These are phyloP conservation scores for Sporothrix schenckii DNA, from an alignment of 2,329 filamentous ascomycete genomes.

Conservation along the genomic window DNA sequence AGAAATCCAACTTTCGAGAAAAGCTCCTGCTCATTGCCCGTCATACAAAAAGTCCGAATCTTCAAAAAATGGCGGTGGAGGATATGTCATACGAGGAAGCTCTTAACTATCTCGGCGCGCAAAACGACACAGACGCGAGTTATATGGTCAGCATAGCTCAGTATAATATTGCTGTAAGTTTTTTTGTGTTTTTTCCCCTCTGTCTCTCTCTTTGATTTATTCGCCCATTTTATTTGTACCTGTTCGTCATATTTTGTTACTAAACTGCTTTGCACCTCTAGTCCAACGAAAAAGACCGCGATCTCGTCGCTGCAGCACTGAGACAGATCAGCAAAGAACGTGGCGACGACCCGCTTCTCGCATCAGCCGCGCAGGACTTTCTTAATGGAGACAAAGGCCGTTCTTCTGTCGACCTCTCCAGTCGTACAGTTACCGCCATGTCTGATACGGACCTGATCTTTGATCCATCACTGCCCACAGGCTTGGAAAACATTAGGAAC, in stretches of 20 bases:
- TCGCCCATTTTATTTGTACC: neutral
- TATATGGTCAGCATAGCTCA: constrained; percentile 42
- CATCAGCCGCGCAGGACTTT: constrained; percentile 11
- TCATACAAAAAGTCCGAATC: constrained; percentile 36
- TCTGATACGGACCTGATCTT: constrained; percentile 36
- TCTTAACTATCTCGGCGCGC: constrained; percentile 45
- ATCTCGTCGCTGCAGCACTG: constrained; percentile 33
- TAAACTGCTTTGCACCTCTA: neutral
- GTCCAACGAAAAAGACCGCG: constrained; percentile 34
- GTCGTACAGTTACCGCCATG: neutral
- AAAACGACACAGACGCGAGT: constrained; percentile 43
- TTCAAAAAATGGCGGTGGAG: constrained; percentile 33
- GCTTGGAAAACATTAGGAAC: constrained; percentile 91
- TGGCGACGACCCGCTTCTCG: constrained; percentile 26
- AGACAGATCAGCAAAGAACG: constrained; percentile 30
- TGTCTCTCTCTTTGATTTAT: neutral
- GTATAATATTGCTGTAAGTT: constrained; percentile 27
- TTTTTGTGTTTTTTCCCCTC: too few relatives aligned
- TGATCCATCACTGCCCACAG: constrained; percentile 70
- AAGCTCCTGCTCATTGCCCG: constrained; percentile 40
- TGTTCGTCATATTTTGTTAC: neutral
- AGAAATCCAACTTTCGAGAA: constrained; percentile 39
- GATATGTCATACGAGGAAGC: constrained; percentile 44
- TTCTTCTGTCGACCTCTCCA: neutral
- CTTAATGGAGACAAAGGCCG: neutral